Evolutionary conservation across 257 asterid genomes (phyloP).

Genomic region (Lycium barbarum): DNA sequence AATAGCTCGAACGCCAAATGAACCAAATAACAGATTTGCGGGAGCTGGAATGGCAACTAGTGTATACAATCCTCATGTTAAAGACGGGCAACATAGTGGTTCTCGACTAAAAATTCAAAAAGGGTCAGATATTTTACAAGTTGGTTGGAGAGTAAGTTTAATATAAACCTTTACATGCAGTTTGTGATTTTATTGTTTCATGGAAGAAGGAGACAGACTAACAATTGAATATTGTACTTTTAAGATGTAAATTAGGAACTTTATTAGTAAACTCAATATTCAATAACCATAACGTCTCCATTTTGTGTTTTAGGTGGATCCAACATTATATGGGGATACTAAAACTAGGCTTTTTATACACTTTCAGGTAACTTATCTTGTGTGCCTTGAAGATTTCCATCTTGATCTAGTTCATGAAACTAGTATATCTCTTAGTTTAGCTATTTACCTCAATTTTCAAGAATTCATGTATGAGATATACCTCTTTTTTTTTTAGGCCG

Average conservation of each 20-base stretch:
- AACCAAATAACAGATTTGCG: not conserved
- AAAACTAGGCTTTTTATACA: not conserved
- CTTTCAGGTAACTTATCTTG: not conserved
- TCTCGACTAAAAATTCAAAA: not conserved
- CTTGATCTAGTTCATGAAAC: not conserved
- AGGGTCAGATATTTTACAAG: not conserved
- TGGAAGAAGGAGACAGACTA: too few relatives aligned
- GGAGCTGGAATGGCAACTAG: not conserved
- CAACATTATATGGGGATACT: not conserved
- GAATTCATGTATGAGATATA: not conserved
- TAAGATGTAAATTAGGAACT: not conserved
- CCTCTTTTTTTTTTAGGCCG: not conserved
- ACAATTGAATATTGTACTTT: not conserved
- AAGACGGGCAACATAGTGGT: not conserved
- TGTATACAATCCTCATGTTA: not conserved
- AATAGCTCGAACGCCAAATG: not conserved
- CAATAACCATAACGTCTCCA: not conserved
- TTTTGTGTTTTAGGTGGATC: conserved; percentile 8
- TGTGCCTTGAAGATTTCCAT: not conserved
- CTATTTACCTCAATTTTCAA: not conserved
- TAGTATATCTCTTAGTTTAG: not conserved
- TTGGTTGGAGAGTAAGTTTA: conserved; percentile 5
- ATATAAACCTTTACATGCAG: too few relatives aligned
- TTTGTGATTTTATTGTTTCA: not conserved
- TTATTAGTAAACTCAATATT: too few relatives aligned